A percentile compares a stretch with the other conserved stretches of the same genome.
These are phyloP conservation scores for Osmanthus fragrans DNA, from an alignment of 257 asterid genomes.

Conservation along the genomic window DNA sequence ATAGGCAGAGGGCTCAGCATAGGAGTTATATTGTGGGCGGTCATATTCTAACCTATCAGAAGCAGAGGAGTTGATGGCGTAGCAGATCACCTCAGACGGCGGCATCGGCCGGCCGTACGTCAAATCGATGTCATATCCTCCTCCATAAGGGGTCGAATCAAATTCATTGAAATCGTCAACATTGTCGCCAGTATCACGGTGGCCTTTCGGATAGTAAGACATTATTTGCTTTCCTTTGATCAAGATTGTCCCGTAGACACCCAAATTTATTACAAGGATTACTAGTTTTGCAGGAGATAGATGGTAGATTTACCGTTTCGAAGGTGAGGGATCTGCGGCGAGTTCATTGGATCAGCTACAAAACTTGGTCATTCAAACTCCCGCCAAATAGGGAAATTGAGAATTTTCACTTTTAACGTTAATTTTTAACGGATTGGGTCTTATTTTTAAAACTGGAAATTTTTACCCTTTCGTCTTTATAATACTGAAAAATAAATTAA, in stretches of 20 bases:
- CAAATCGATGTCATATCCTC: slow-evolving; percentile 72
- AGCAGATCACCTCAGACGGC: slow-evolving; percentile 77
- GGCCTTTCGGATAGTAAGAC: slow-evolving; percentile 81
- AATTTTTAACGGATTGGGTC: too few relatives aligned
- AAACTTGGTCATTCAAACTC: background rate
- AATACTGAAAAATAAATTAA: too few relatives aligned
- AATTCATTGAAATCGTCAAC: slow-evolving; percentile 77
- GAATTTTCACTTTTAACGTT: background rate
- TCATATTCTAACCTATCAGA: slow-evolving; percentile 68
- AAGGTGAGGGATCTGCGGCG: background rate
- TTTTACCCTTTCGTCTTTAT: too few relatives aligned
- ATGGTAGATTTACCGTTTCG: background rate
- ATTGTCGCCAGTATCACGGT: slow-evolving; percentile 49
- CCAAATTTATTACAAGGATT: background rate
- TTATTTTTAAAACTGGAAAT: too few relatives aligned
- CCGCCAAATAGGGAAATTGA: background rate
- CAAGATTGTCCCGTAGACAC: background rate
- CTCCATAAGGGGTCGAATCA: slow-evolving; percentile 88
- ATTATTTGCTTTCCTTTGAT: slow-evolving; percentile 27
- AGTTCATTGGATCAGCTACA: background rate
- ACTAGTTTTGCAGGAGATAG: background rate
- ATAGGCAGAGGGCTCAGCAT: slow-evolving; percentile 82
- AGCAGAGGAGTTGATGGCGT: slow-evolving; percentile 51
- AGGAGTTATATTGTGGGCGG: slow-evolving; percentile 74
- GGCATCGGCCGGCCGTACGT: slow-evolving; percentile 81